Evolutionary conservation across 805 yeast species (phyloP), one percentile per base, ranked within the genome.

Genomic region (Candida arabinofermentans): DNA sequence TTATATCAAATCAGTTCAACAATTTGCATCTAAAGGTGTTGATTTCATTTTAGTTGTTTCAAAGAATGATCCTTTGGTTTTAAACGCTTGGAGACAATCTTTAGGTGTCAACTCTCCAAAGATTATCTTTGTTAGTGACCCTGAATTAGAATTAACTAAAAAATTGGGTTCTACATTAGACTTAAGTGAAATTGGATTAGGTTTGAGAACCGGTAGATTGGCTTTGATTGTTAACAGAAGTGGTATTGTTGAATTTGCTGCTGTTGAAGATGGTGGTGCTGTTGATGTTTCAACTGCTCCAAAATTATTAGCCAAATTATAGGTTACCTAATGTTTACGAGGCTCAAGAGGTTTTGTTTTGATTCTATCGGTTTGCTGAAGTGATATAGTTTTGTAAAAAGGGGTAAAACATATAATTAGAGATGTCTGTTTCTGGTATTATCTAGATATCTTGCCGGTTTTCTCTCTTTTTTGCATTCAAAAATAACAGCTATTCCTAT

Each of bases 11-110:
- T 67, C 77, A 48, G 60, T 74, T 41, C 60, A 59, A 14, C 73
- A 75, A 41, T 73, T 86, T 57, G 63, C 71, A 54, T 63, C 68
- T 41, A 81, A 80, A 64, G 79, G 82, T 29, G 81, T 81, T 35
- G 86, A 82, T 57, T 71, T 71, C 54, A 67, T 83, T 44, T 66
- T 83, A 41, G 80, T 84, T 12, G 55, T 83, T 44, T 72, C 87
- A 23, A 80, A 79, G 43, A 84, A 83, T 64, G 84, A 82, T 53
- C 83, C 90, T 14, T 81, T 83, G 56, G 89, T 84, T 40, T 67
- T 69, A 58, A 69, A 77, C 43, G 87, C 86, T 12, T 83, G 89
- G 87, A 86, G 70, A 43, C 73, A 72, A 52, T 70, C 69, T 27
- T 59, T 71, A 27, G 67, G 66, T 29, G 66, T 60, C 27, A 27